A percentile compares a stretch with the other conserved stretches of the same genome.
These are phyloP conservation scores for Saccharomyces hybrid DNA, from an alignment of 1,139 yeast genomes.

Conservation along the genomic window DNA sequence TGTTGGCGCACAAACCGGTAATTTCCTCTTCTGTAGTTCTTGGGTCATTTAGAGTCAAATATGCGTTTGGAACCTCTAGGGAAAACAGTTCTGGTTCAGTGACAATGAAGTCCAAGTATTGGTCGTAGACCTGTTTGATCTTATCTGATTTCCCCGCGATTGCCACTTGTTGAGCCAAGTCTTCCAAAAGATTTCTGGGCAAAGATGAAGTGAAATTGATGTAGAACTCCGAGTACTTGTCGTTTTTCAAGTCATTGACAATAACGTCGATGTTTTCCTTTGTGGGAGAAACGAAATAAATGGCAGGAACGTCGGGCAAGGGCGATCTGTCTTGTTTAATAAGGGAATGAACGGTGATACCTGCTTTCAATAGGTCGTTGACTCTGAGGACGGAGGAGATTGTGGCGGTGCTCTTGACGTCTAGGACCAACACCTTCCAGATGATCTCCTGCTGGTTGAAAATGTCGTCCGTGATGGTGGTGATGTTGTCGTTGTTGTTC, in stretches of 20 bases:
- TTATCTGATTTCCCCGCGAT: constrained; percentile 57
- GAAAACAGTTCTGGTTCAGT: constrained; percentile 89
- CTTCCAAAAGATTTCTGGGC: constrained; percentile 72
- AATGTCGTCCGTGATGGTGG: constrained; percentile 39
- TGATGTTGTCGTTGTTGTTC: neutral
- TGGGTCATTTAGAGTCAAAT: constrained; percentile 63
- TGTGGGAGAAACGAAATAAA: constrained; percentile 87
- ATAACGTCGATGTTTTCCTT: constrained; percentile 61
- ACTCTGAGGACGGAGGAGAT: constrained; percentile 85
- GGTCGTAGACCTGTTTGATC: constrained; percentile 86
- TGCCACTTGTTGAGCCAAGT: constrained; percentile 78
- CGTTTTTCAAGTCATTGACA: constrained; percentile 62
- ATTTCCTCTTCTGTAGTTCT: constrained; percentile 67
- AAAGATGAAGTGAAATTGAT: constrained; percentile 81
- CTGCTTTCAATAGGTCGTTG: constrained; percentile 79
- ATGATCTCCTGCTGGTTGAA: constrained; percentile 48
- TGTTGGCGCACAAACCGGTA: constrained; percentile 54
- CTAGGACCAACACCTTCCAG: constrained; percentile 93
- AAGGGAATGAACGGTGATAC: constrained; percentile 80
- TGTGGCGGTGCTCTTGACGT: constrained; percentile 70
- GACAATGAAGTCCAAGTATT: constrained; percentile 82
- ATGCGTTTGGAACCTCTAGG: constrained; percentile 59
- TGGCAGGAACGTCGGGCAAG: constrained; percentile 87
- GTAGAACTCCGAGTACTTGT: constrained; percentile 70
- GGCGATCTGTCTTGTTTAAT: constrained; percentile 67